phyloP scores from a whole-genome alignment of 1,284 basidiomycete species.

The Malassezia caprae region DNA sequence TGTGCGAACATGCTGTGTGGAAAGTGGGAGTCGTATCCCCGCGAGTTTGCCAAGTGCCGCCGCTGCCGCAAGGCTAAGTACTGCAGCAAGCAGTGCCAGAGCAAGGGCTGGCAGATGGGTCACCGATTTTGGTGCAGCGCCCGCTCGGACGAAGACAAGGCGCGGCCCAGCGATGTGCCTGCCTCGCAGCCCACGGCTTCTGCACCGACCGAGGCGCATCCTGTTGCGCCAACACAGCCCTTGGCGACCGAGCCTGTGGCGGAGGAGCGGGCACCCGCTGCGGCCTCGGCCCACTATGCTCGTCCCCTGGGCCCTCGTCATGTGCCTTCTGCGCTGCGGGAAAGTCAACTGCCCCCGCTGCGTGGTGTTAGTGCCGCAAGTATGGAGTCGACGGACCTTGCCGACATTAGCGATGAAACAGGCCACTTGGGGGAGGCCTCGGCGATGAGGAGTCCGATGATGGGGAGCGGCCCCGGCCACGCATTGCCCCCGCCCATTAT shows the following conservation, averaged over 20 bases:
- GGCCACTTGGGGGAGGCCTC: constrained; percentile 23
- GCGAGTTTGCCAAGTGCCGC: constrained; percentile 94
- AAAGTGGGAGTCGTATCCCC: constrained; percentile 80
- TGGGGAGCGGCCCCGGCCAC: constrained; percentile 18
- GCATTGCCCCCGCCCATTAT: constrained; percentile 39
- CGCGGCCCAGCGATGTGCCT: neutral
- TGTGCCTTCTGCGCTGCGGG: constrained; percentile 22
- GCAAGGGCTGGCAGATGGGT: constrained; percentile 90
- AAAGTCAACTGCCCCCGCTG: constrained; percentile 23
- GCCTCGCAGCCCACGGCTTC: neutral
- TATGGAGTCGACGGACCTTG: constrained; percentile 27
- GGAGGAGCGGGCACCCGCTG: neutral
- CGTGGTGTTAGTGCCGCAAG: constrained; percentile 33
- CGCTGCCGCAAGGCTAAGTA: constrained; percentile 96
- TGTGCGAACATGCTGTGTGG: constrained; percentile 89
- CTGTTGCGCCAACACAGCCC: neutral
- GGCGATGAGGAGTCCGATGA: constrained; percentile 20
- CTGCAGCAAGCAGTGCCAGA: constrained; percentile 95
- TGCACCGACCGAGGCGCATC: neutral
- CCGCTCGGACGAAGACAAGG: constrained; percentile 34
- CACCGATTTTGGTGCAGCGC: constrained; percentile 60
- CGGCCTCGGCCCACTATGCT: constrained; percentile 7
- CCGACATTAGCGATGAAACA: constrained; percentile 33
- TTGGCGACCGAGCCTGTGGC: neutral
- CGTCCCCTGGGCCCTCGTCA: constrained; percentile 21